Base-by-base conservation (phyloP, 371 early-diverging fungal genomes). In the Mortierella sp. region DNA sequence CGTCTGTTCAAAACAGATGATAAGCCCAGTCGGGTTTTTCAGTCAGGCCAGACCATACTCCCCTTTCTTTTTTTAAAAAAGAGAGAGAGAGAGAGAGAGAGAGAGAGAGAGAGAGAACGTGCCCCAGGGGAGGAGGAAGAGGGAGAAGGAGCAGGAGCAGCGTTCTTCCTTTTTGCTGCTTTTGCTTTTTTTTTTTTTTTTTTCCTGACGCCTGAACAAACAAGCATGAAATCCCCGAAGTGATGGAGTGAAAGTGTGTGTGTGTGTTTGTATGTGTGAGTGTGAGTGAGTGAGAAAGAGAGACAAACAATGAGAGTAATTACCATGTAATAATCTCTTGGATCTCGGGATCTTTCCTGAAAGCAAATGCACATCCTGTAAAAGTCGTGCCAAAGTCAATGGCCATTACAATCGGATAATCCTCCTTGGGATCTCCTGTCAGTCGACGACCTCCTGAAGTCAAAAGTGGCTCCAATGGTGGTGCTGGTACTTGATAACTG, bases 291-390 rank as follows among this genome's bases (percentile, higher is more conserved):
- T 5, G 37, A 37, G 9, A 5, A 9, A 53, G 53, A 23, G 5
- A 47, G 28, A 61, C 28, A 16, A 44, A 37, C 9, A 50, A 62
- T 11, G 19, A 47, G 18, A 12, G 21, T 5, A 43, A 66, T 60
- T 77, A 77, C 77, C 77, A 77, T 4, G 77, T 77, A 44, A 77
- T 77, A 63, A 77, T 72, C 66, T 77, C 77, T 62, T 77, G 77
- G 23, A 77, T 77, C 57, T 77, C 77, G 30, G 77, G 77, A 62
- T 77, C 77, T 26, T 72, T 71, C 25, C 77, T 68, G 62, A 77
- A 77, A 21, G 77, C 77, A 59, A 77, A 77, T 23, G 77, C 77
- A 58, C 77, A 77, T 62, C 72, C 77, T 37, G 77, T 72, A 62
- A 77, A 77, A 0, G 77, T 77, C 3, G 77, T 77, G 61, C 77